phyloP scores from a whole-genome alignment of 2,329 filamentous ascomycete genomes.

The Aulographum hederae region DNA sequence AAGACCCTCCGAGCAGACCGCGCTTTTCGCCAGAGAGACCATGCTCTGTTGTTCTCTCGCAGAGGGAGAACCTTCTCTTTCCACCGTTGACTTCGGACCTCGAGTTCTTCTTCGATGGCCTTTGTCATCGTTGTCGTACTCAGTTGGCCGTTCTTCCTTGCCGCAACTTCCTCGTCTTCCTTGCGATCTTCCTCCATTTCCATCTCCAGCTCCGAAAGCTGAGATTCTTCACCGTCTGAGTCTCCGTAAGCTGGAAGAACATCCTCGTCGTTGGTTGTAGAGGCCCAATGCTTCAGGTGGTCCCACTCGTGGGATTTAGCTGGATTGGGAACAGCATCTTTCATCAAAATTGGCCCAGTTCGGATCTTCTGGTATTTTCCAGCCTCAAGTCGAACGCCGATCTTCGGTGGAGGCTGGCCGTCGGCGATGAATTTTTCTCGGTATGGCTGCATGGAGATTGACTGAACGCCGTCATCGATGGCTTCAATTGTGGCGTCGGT shows the following conservation, averaged over 20 bases:
- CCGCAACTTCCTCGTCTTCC: conserved; percentile 31
- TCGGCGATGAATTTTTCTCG: too few relatives aligned
- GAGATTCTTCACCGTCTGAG: conserved; percentile 23
- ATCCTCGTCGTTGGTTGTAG: conserved; percentile 23
- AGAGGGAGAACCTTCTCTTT: conserved; percentile 36
- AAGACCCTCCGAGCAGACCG: too few relatives aligned
- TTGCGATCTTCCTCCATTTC: conserved; percentile 17
- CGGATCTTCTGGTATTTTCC: too few relatives aligned
- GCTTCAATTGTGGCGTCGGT: too few relatives aligned
- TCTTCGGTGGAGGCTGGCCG: too few relatives aligned
- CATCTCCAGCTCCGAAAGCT: conserved; percentile 7
- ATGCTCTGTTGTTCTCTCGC: conserved; percentile 32
- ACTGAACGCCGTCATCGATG: too few relatives aligned
- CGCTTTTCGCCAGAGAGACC: too few relatives aligned
- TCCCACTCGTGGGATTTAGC: conserved; percentile 10
- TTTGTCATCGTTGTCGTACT: conserved; percentile 27
- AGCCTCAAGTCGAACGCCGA: too few relatives aligned
- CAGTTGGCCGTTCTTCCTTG: conserved; percentile 7
- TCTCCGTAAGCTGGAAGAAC: conserved; percentile 35
- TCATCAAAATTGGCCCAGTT: too few relatives aligned
- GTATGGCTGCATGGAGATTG: too few relatives aligned
- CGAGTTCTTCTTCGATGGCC: conserved; percentile 36
- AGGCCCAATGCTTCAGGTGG: conserved; percentile 23
- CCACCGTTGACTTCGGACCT: conserved; percentile 37
- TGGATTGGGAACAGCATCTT: conserved; percentile 8